phyloP scores from a whole-genome alignment of 2,329 filamentous ascomycete species.

The Botrytis galanthina region DNA sequence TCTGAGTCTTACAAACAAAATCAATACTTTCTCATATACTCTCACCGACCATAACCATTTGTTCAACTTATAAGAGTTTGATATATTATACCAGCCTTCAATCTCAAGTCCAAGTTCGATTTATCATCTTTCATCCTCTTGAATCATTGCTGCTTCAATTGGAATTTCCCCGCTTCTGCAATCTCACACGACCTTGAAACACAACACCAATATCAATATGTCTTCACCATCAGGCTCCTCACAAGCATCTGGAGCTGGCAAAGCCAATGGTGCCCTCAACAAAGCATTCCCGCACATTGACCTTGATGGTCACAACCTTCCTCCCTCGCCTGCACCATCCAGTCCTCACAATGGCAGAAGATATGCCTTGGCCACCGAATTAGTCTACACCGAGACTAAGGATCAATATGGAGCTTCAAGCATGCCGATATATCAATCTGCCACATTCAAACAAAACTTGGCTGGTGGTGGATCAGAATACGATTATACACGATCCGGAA shows the following conservation, averaged over 20 bases:
- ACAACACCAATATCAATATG: slow-evolving; percentile 33
- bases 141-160: neutral
- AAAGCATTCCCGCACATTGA: slow-evolving; percentile 56
- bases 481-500: slow-evolving; percentile 97
- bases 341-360: slow-evolving; percentile 82
- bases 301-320: slow-evolving; percentile 78
- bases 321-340: slow-evolving; percentile 89
- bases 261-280: slow-evolving; percentile 30
- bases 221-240: slow-evolving; percentile 38
- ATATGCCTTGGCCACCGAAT: slow-evolving; percentile 91
- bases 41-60: neutral
- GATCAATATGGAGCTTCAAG: slow-evolving; percentile 98
- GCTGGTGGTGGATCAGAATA: slow-evolving; percentile 81
- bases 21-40: neutral
- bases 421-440: slow-evolving; percentile 96
- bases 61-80: neutral
- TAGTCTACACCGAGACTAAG: slow-evolving; percentile 93
- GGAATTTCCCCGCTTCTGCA: slow-evolving; percentile 4
- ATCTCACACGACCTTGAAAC: neutral
- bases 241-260: slow-evolving; percentile 27
- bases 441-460: slow-evolving; percentile 93
- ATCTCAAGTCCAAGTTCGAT: neutral
- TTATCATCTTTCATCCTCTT: neutral
- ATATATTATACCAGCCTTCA: neutral
- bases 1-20: slow-evolving; percentile 6